Evolutionary conservation across 2,329 filamentous ascomycete genomes (phyloP), one percentile per base, ranked within the genome.

Genomic region (Coniochaeta sp.): DNA sequence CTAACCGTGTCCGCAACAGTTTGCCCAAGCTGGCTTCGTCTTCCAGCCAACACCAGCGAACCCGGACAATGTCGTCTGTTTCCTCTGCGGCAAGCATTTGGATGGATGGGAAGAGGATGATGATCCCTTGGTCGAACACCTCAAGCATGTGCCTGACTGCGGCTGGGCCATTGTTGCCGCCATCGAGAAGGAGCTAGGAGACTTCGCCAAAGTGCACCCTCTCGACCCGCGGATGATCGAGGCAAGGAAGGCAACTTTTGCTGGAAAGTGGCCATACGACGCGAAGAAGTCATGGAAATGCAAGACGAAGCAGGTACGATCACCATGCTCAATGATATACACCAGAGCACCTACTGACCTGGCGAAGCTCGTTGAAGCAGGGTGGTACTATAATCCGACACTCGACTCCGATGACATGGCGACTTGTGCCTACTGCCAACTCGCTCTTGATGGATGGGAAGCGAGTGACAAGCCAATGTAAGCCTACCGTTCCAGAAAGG

Each of bases 381-480:
- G 95, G 12, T 99, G 93, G 93, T 92, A 89, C 70, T 97, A 93
- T 74, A 96, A 92, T 26, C 93, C 95, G 0, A 90, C 86, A 6
- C 77, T 84, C 50, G 91, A 93, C 50, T 91, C 87, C 14, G 88
- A 95, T 65, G 95, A 99, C 72, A 90, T 93, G 76, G 90, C 91
- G 11, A 95, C 89, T 12, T 99, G 95, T 71, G 83, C 90, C 31
- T 97, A 98, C 75, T 99, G 95, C 76, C 86, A 89, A 61, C 77
- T 98, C 17, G 91, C 89, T 12, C 82, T 99, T 12, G 93, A 98
- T 72, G 92, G 92, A 7, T 99, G 96, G 95, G 95, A 98, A 70
- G 88, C 89, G 1, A 87, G 88, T 62, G 95, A 99, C 72, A 91
- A 96, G 70, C 95, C 95, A 63, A 84, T 89, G 87, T 92, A 73